Conservation (phyloP, 192 early-diverging fungal species). For the Rhizoclosmatium globosum region DNA sequence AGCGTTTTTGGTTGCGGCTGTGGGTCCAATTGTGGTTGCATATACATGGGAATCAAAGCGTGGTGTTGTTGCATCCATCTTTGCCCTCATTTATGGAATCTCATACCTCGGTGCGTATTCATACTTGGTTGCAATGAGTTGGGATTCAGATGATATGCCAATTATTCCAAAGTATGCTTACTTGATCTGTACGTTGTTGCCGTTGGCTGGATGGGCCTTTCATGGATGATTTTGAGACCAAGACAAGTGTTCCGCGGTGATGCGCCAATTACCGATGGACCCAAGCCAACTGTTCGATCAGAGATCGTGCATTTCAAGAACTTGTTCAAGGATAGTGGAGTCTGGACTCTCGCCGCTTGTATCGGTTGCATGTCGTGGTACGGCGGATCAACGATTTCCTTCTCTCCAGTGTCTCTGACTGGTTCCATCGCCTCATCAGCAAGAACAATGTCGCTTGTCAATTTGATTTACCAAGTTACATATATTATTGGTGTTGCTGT, state of each 20-base stretch:
- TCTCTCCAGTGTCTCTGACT: conserved; percentile 1
- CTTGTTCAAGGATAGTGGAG: neutral
- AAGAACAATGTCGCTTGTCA: conserved; percentile 4
- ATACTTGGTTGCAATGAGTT: neutral
- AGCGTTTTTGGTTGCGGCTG: conserved; percentile 5
- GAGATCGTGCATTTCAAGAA: neutral
- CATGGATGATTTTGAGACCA: neutral
- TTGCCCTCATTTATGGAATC: neutral
- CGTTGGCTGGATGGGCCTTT: conserved; percentile 5
- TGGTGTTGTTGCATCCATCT: neutral
- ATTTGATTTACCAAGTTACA: neutral
- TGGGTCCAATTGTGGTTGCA: conserved; percentile 4
- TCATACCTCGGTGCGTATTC: neutral
- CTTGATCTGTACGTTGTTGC: neutral
- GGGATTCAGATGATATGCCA: neutral
- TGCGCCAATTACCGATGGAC: neutral
- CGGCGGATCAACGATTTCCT: neutral
- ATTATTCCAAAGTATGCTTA: neutral
- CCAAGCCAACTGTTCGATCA: neutral
- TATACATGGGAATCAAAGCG: neutral
- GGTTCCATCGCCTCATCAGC: neutral
- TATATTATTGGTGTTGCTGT: conserved; percentile 13
- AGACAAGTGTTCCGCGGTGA: neutral
- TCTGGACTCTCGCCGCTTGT: conserved; percentile 13
- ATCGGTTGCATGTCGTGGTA: conserved; percentile 17